Base-by-base conservation (phyloP, 192 early-diverging fungal species). In the Phycomyces nitens region DNA sequence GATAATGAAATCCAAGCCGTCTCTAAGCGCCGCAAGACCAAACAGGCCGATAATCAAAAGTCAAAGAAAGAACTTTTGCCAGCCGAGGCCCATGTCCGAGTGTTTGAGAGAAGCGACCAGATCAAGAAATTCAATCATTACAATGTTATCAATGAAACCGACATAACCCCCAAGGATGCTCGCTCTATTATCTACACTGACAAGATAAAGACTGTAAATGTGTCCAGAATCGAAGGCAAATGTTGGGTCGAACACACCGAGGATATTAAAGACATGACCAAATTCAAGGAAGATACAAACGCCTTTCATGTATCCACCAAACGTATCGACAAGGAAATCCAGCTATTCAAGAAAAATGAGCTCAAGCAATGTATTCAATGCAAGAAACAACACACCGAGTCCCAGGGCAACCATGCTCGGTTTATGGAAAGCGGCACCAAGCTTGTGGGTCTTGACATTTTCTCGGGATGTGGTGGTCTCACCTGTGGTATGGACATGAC, bases 391-490 rank as follows among this genome's bases (percentile, higher is more conserved):
- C 73, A 82, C 16, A 43, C 65, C 38, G 56, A 60, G 29, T 34
- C 59, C 21, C 40, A 27, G 22, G 52, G 53, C 1, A 47, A 60
- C 9, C 5, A 41, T 0, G n/a, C 39, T 5, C 44, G 44, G 16
- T 58, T 58, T 10, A 40, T 62, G n/a, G 29, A 42, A 2, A 11
- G 34, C 3, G 23, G 27, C 9, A n/a, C 15, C 22, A 71, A 68
- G 34, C 73, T 89, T 26, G 65, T 69, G 5, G 85, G 85, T 1
- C 64, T 89, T 29, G 88, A 89, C 64, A 71, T 89, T 49, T 89
- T 89, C 59, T 80, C 84, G 5, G 88, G 88, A 8, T 88, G 87
- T 63, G 88, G 88, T 14, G 88, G 88, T 5, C 62, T 89, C 29
- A 87, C 86, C 3, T 72, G 72, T 24, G 88, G 88, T 29, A 74